A percentile compares a stretch with the other conserved stretches of the same genome.
phyloP scores from a whole-genome alignment of 176 grass and related monocot genomes.

The Sorghum bicolor region DNA sequence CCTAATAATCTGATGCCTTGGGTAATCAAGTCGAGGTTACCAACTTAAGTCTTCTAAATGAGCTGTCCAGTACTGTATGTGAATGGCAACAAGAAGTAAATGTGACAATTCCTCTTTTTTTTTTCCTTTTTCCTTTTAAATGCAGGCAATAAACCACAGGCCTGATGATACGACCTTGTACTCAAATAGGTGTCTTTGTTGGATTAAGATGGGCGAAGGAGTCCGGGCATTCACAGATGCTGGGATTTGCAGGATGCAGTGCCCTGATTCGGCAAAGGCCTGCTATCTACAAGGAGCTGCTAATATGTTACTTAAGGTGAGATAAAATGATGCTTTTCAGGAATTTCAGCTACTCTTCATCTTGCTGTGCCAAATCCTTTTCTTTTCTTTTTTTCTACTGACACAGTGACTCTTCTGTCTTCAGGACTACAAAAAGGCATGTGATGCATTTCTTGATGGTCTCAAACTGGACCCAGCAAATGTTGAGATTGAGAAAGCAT shows the following conservation, averaged over 20 bases:
- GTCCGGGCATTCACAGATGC: constrained; percentile 27
- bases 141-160: constrained; percentile 8
- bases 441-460: constrained; percentile 36
- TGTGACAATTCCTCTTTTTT: background rate
- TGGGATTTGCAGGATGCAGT: constrained; percentile 15
- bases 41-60: background rate
- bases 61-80: background rate
- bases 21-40: background rate
- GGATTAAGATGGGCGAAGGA: constrained; percentile 33
- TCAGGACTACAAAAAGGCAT: constrained; percentile 46
- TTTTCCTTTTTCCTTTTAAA: background rate
- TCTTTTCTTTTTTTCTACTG: constrained; percentile 8
- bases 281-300: constrained; percentile 42
- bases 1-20: background rate
- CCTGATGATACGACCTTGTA: constrained; percentile 17
- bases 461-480: constrained; percentile 35
- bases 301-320: constrained; percentile 44
- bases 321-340: background rate
- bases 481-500: constrained; percentile 15
- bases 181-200: constrained; percentile 48
- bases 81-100: background rate
- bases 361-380: background rate
- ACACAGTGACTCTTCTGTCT: background rate
- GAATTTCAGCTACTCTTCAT: background rate
- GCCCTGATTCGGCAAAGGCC: constrained; percentile 38